A percentile compares a stretch with the other conserved stretches of the same genome.
These are phyloP conservation scores for Mucor mucedo DNA, from an alignment of 371 early-diverging fungal species.

Conservation along the genomic window DNA sequence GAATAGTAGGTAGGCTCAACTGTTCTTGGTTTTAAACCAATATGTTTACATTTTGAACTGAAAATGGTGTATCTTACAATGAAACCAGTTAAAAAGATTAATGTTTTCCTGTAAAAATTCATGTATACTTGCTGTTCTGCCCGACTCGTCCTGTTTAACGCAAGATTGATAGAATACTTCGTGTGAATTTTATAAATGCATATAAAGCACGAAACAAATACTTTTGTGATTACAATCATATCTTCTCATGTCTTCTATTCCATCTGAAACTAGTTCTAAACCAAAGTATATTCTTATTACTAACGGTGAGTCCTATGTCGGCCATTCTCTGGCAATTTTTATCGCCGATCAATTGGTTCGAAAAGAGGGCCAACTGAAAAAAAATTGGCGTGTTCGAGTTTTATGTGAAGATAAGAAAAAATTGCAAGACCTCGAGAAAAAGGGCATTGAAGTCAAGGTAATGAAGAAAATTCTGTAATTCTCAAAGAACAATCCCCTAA, in stretches of 20 bases:
- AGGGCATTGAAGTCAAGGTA: slow-evolving; percentile 26
- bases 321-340: slow-evolving; percentile 18
- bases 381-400: slow-evolving; percentile 16
- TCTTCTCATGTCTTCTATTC: not conserved
- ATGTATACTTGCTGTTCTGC: no score
- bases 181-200: not conserved
- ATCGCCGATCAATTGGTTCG: slow-evolving; percentile 18
- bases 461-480: not conserved
- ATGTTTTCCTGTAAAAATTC: no score
- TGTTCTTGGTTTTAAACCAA: no score
- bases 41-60: no score
- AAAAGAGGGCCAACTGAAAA: slow-evolving; percentile 1
- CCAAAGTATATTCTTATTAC: slow-evolving; percentile 26
- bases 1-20: no score
- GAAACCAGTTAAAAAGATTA: no score
- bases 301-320: slow-evolving; percentile 21
- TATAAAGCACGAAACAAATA: not conserved
- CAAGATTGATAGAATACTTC: not conserved
- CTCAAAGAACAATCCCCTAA: not conserved
- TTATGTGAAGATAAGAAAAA: slow-evolving; percentile 10
- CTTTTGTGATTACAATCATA: not conserved
- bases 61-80: no score
- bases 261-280: not conserved
- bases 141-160: not conserved
- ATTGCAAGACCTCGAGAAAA: slow-evolving; percentile 11